Conservation (phyloP, 2,329 filamentous ascomycete species). For the Colletotrichum sublineola region DNA sequence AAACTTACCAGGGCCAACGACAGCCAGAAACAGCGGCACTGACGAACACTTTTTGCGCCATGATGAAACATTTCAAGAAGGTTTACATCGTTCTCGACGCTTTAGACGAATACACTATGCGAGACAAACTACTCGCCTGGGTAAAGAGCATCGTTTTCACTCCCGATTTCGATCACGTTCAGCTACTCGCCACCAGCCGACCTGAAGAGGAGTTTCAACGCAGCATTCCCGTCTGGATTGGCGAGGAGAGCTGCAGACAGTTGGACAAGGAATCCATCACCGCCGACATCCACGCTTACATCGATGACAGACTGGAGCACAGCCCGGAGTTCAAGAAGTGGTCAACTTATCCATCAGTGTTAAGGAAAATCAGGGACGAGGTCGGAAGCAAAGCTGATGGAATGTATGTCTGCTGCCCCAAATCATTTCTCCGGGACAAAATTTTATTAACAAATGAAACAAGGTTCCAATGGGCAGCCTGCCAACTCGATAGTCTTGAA, state of each 20-base stretch:
- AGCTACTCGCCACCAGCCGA: slow-evolving; percentile 16
- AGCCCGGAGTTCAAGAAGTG: neutral
- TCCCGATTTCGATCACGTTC: neutral
- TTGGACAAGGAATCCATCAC: neutral
- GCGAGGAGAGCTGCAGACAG: neutral
- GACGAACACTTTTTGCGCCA: neutral
- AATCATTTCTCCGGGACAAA: neutral
- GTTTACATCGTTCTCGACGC: slow-evolving; percentile 1
- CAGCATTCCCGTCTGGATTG: neutral
- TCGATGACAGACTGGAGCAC: neutral
- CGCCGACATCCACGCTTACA: slow-evolving; percentile 13
- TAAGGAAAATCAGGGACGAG: neutral
- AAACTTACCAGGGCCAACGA: neutral
- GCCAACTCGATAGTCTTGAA: slow-evolving; percentile 23
- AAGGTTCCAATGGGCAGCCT: slow-evolving; percentile 28
- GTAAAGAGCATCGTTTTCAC: neutral
- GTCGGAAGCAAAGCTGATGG: slow-evolving; percentile 13
- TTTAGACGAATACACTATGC: slow-evolving; percentile 9
- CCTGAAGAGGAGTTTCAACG: slow-evolving; percentile 9
- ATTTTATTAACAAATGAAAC: neutral
- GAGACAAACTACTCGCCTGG: neutral
- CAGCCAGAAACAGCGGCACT: neutral
- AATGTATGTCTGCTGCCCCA: neutral
- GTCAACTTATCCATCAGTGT: neutral
- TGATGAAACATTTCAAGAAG: neutral